Base-by-base conservation (phyloP, 495 filamentous ascomycete species). In the Aspergillus cavernicola region DNA sequence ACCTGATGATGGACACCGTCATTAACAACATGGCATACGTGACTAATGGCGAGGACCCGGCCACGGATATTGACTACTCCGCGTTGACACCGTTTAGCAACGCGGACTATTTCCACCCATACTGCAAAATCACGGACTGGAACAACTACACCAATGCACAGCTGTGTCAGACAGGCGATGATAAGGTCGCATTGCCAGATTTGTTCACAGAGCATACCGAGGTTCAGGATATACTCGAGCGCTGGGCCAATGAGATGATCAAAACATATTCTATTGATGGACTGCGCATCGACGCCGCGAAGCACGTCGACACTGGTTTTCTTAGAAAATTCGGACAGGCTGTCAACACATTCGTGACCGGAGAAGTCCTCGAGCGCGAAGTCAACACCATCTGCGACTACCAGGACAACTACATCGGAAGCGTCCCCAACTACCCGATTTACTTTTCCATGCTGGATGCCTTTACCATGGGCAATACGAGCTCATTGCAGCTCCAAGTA, bases 1-100 rank as follows among this genome's bases (percentile, higher is more conserved):
- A 84, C 44, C 65, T 87, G 36, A 86, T 87, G 84, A 79, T 86
- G 16, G 85, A 88, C 53, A 70, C 85, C 1, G 85, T 87, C 2
- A 77, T 81, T 7, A 89, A 89, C 63, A 83, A 89, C 61, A 79
- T 87, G 71, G 85, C 80, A 6, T 76, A 79, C 57, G 62, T 71
- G 37, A 79, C 80, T 6, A 18, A 66, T 65, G 10, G 61, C 59
- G 10, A 70, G 59, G 45, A 59, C 56, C 55, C 59, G 4, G 28
- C 46, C 26, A 37, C 39, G 44, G 12, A 59, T 3, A 77, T 85
- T 48, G 74, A 85, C 65, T 83, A 85, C 61, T 66, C 67, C 6
- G 50, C 56, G 4, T 79, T 82, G 56, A 73, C 67, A 19, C 84
- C 84, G 20, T 88, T 87, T 70, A 81, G 84, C 58, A 67, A 75